Evolutionary conservation across 371 early-diverging fungal species (phyloP), one percentile per base, ranked within the genome.

Genomic region (Batrachochytrium dendrobatidis): DNA sequence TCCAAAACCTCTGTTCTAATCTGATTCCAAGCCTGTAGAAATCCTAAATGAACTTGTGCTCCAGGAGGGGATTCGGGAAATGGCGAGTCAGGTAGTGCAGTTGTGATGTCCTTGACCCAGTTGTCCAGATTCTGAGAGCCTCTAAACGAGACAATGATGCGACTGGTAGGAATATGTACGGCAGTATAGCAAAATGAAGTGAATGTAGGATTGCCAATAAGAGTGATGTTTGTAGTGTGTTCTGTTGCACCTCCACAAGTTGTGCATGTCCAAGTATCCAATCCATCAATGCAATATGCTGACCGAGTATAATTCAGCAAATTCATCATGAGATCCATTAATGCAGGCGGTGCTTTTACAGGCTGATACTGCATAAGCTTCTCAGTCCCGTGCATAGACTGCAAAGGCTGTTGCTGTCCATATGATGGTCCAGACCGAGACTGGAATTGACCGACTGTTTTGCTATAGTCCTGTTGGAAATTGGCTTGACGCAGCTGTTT

Each of bases 31-130:
- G 52, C 34, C 2, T 29, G 34, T 10, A 68, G 56, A 50, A 68
- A 68, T 31, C 68, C 68, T 33, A 33, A 48, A 44, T 68, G 68
- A 1, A 68, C 58, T 35, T 62, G 60, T 25, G 64, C 54, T 4
- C 60, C 67, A 2, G 53, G 59, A 4, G 68, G 68, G n/a, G 64
- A 61, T 17, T 61, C 53, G 28, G 61, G 62, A 34, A 62, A 56
- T 34, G 59, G 57, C 34, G 50, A 61, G 31, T 68, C 68, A 1
- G 64, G 60, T 53, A 60, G 62, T 6, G 67, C 67, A 34, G 49
- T 34, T 59, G 48, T 25, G 33, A 64, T 52, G 31, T 64, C 57
- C 5, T 61, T 49, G 44, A 68, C 58, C 68, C 68, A 68, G 29
- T 58, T 64, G 35, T 61, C 56, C 22, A 68, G 29, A 20, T 60